phyloP scores from a whole-genome alignment of 2,329 filamentous ascomycete species.

The Blastomyces gilchristii region DNA sequence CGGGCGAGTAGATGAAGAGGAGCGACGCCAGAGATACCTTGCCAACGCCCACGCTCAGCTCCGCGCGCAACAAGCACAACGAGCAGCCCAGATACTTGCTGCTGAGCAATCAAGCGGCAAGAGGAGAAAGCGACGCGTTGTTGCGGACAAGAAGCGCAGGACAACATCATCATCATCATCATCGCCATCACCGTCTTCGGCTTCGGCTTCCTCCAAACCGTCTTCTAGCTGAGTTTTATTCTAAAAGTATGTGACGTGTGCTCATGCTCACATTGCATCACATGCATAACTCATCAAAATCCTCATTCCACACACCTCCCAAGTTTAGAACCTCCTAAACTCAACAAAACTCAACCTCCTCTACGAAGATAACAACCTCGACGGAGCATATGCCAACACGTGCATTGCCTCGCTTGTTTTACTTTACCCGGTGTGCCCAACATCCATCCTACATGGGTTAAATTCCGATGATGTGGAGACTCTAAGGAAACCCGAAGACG shows the following conservation, averaged over 20 bases:
- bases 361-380: too few species aligned
- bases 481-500: too few species aligned
- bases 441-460: too few species aligned
- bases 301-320: too few species aligned
- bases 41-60: constrained; percentile 34
- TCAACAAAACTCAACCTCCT: too few species aligned
- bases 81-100: constrained; percentile 23
- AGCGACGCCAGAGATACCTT: constrained; percentile 28
- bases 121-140: constrained; percentile 14
- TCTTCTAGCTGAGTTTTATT: not conserved
- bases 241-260: too few species aligned
- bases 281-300: not conserved
- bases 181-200: constrained; percentile 10
- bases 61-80: constrained; percentile 30
- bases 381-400: too few species aligned
- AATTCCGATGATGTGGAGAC: too few species aligned
- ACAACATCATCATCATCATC: constrained; percentile 16
- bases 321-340: too few species aligned
- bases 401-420: too few species aligned
- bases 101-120: constrained; percentile 15
- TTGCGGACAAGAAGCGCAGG: constrained; percentile 15
- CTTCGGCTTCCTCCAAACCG: not conserved
- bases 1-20: constrained; percentile 29
- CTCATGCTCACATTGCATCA: not conserved
- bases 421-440: too few species aligned